These are phyloP conservation scores for Magnolia officinalis DNA, from an alignment of 164 flowering plant genomes.

Conservation along the genomic window DNA sequence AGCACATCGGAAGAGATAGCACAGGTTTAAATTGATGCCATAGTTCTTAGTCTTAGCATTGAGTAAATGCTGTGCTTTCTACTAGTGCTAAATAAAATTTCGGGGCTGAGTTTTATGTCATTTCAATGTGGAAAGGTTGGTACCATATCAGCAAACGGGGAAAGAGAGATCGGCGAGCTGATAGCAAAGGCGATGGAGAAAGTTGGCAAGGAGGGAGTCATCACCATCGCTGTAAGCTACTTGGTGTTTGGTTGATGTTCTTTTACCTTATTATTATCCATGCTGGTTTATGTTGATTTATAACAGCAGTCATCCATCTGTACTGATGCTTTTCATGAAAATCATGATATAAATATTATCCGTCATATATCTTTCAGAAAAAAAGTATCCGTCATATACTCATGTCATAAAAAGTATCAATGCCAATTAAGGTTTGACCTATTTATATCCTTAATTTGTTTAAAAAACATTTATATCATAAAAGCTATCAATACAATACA, in stretches of 20 bases:
- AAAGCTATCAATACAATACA: too few species aligned
- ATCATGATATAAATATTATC: background rate
- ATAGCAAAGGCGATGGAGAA: slow-evolving; percentile 98
- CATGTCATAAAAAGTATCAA: too few species aligned
- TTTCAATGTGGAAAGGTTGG: slow-evolving; percentile 57
- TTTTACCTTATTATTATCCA: background rate
- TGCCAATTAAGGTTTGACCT: too few species aligned
- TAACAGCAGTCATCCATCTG: background rate
- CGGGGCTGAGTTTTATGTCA: background rate
- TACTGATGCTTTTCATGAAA: background rate
- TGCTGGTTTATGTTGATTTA: background rate
- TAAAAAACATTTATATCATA: too few species aligned
- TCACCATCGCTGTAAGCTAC: slow-evolving; percentile 76
- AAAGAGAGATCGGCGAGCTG: slow-evolving; percentile 93
- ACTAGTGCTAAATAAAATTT: too few species aligned
- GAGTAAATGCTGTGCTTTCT: background rate
- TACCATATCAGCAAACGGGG: slow-evolving; percentile 95
- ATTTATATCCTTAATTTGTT: too few species aligned
- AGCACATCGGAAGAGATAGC: slow-evolving; percentile 96
- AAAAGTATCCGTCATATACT: background rate
- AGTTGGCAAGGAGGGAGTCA: slow-evolving; percentile 98
- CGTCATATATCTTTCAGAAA: background rate
- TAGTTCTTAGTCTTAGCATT: background rate
- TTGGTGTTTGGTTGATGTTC: background rate
- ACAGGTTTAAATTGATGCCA: slow-evolving; percentile 46